Evolutionary conservation across 2,329 filamentous ascomycete species (phyloP).

Genomic region (Dactylellina parvicollis): DNA sequence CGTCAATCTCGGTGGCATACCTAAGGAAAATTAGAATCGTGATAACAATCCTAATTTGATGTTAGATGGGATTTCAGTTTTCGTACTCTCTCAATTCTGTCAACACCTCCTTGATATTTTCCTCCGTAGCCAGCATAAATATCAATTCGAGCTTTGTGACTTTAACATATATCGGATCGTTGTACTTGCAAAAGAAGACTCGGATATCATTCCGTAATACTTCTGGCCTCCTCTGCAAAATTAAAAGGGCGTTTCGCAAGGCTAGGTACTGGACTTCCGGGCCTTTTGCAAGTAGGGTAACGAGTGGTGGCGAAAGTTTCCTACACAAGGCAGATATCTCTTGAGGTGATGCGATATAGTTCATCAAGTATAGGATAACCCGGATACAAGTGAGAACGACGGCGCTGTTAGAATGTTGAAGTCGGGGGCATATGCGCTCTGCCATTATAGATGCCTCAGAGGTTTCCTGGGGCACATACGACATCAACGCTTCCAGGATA

Average conservation of each 20-base stretch:
- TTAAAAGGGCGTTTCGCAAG: conserved; percentile 89
- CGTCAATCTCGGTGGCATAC: conserved; percentile 96
- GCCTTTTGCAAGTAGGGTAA: conserved; percentile 93
- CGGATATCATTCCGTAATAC: conserved; percentile 95
- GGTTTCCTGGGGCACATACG: conserved; percentile 92
- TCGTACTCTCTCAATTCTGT: conserved; percentile 87
- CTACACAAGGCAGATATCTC: conserved; percentile 86
- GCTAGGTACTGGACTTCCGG: conserved; percentile 98
- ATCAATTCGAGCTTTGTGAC: conserved; percentile 98
- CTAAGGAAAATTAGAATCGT: conserved; percentile 59
- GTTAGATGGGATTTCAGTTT: neutral
- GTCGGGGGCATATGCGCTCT: conserved; percentile 90
- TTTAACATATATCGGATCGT: conserved; percentile 99
- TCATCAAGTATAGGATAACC: conserved; percentile 97
- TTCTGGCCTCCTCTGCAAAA: conserved; percentile 89
- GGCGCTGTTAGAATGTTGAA: conserved; percentile 96
- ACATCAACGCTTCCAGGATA: conserved; percentile 96
- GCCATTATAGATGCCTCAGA: conserved; percentile 87
- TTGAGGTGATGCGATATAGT: conserved; percentile 93
- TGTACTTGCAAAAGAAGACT: conserved; percentile 99
- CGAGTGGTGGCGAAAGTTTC: conserved; percentile 92
- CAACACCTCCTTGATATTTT: conserved; percentile 93
- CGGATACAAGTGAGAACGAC: conserved; percentile 96
- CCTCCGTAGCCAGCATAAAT: conserved; percentile 96
- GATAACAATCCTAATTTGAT: conserved; percentile 35